A percentile compares a stretch with the other conserved stretches of the same genome.
These are phyloP conservation scores for Lepraria neglecta DNA, from an alignment of 495 filamentous ascomycete genomes.

Conservation along the genomic window DNA sequence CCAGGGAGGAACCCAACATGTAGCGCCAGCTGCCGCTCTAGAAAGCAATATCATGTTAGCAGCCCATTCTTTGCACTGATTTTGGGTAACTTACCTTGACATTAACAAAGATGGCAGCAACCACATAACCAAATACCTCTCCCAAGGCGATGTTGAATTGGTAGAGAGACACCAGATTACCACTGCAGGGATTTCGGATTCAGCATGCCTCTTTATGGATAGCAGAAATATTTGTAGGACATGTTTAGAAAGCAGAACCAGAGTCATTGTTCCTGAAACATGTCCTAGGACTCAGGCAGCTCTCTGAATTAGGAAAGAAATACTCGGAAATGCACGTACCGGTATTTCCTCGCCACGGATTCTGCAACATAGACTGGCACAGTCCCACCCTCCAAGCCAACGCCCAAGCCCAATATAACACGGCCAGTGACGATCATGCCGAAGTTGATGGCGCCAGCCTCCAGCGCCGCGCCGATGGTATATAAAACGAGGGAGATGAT, in stretches of 20 bases:
- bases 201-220: too few species aligned
- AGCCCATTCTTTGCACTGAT: not conserved
- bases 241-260: too few species aligned
- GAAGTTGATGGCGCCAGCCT: constrained; percentile 53
- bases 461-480: constrained; percentile 53
- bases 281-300: too few species aligned
- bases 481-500: constrained; percentile 53
- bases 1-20: constrained; percentile 57
- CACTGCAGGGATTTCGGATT: constrained; percentile 20
- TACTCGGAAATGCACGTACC: constrained; percentile 17
- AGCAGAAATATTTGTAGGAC: too few species aligned
- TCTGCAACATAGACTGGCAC: constrained; percentile 42
- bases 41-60: not conserved
- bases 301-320: too few species aligned
- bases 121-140: constrained; percentile 56
- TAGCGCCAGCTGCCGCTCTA: constrained; percentile 54
- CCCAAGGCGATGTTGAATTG: constrained; percentile 60
- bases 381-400: constrained; percentile 56
- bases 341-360: constrained; percentile 45
- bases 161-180: constrained; percentile 56
- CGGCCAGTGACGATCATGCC: constrained; percentile 56
- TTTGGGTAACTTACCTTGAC: constrained; percentile 30
- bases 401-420: constrained; percentile 53
- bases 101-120: constrained; percentile 54
- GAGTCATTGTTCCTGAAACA: too few species aligned